Conservation (phyloP, 768 basidiomycete species). For the Mycena albidolilacea region DNA sequence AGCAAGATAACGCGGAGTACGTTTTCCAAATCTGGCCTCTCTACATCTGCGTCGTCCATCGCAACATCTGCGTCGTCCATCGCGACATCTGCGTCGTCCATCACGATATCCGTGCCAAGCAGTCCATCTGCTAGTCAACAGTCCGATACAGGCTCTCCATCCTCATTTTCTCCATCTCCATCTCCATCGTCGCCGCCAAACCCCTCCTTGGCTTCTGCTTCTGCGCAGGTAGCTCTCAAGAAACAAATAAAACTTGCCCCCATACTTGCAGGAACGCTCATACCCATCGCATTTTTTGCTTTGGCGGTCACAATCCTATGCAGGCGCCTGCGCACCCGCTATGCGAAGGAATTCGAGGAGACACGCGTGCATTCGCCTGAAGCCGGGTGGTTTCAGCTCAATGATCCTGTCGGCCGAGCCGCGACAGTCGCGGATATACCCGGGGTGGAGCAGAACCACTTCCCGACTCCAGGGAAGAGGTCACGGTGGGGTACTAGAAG, state of each 20-base stretch:
- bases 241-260: neutral
- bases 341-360: neutral
- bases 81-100: neutral
- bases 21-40: no score
- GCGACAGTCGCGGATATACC: neutral
- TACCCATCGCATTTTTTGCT: neutral
- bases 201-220: neutral
- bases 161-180: neutral
- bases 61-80: neutral
- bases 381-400: neutral
- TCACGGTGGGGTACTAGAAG: neutral
- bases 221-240: neutral
- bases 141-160: neutral
- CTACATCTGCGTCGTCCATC: no score
- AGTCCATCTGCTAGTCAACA: neutral
- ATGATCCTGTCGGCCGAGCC: neutral
- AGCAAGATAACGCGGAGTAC: no score
- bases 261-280: neutral
- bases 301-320: neutral
- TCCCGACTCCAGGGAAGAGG: neutral
- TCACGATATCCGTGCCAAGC: neutral
- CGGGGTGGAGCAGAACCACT: neutral
- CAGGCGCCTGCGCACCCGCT: neutral
- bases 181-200: neutral
- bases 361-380: slow-evolving; percentile 11